A percentile compares a stretch with the other conserved stretches of the same genome.
These are phyloP conservation scores for Eimeria falciformis DNA, from an alignment of 169 alveolate species.

Conservation along the genomic window DNA sequence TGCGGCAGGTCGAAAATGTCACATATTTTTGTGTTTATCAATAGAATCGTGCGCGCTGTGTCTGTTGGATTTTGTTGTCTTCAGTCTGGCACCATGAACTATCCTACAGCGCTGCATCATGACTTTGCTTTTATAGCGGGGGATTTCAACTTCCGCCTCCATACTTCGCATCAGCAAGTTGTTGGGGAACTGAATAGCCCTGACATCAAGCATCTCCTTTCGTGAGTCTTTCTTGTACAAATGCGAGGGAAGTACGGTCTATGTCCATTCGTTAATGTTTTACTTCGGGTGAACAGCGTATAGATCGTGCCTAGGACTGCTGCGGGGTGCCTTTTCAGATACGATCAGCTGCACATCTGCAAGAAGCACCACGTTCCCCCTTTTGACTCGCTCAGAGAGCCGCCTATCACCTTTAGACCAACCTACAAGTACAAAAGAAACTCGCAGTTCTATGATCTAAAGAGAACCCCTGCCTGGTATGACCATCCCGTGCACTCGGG, in stretches of 20 bases:
- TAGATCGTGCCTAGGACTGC: not conserved
- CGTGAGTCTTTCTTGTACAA: no score
- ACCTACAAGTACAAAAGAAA: slow-evolving; percentile 68
- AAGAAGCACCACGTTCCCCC: slow-evolving; percentile 53
- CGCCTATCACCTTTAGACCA: slow-evolving; percentile 67
- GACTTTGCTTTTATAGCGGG: slow-evolving; percentile 70
- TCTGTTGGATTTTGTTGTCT: no score
- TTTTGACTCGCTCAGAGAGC: slow-evolving; percentile 36
- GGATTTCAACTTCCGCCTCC: slow-evolving; percentile 76
- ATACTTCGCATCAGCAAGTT: slow-evolving; percentile 28
- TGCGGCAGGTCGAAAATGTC: no score
- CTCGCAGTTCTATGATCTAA: slow-evolving; percentile 38
- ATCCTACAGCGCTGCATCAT: slow-evolving; percentile 21
- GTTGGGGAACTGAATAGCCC: slow-evolving; percentile 12
- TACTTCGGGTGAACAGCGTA: not conserved
- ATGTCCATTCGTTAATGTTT: not conserved
- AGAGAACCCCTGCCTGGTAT: slow-evolving; percentile 74
- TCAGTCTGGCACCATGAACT: slow-evolving; percentile 32
- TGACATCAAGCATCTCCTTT: not conserved
- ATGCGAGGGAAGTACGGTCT: no score
- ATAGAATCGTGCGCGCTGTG: not conserved
- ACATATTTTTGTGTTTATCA: not conserved
- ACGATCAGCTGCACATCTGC: slow-evolving; percentile 50
- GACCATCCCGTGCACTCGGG: not conserved
- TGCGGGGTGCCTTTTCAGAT: slow-evolving; percentile 1